A percentile compares a stretch with the other conserved stretches of the same genome.
These are phyloP conservation scores for Phytophthora nicotianae DNA, from an alignment of 352 stramenopile species.

Conservation along the genomic window DNA sequence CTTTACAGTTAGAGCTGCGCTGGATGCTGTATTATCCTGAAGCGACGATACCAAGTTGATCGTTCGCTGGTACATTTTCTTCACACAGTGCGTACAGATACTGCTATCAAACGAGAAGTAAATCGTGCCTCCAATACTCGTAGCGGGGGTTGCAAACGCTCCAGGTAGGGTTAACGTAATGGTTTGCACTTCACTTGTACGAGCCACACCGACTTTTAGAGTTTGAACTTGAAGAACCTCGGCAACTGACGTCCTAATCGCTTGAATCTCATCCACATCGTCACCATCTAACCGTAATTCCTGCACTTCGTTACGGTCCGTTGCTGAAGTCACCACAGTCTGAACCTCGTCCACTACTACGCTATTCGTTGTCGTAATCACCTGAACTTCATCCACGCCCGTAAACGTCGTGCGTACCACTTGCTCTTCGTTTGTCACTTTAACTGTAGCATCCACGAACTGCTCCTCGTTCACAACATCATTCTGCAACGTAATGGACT, in stretches of 20 bases:
- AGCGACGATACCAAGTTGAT: slow-evolving; percentile 37
- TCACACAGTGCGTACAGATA: slow-evolving; percentile 77
- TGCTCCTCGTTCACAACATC: slow-evolving; percentile 94
- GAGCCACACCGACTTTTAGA: slow-evolving; percentile 76
- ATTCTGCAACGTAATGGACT: slow-evolving; percentile 82
- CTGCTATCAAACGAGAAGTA: slow-evolving; percentile 69
- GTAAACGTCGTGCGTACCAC: slow-evolving; percentile 90
- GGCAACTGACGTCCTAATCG: slow-evolving; percentile 76
- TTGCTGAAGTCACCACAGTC: slow-evolving; percentile 90
- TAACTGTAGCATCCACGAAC: slow-evolving; percentile 90
- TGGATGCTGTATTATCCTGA: slow-evolving; percentile 3
- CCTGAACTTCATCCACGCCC: slow-evolving; percentile 88
- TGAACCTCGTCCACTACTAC: slow-evolving; percentile 92
- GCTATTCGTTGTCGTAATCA: slow-evolving; percentile 76
- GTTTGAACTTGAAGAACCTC: slow-evolving; percentile 90
- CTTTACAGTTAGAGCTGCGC: slow-evolving; percentile 29
- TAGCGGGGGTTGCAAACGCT: slow-evolving; percentile 12
- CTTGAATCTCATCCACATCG: slow-evolving; percentile 93
- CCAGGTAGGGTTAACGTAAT: slow-evolving; percentile 78
- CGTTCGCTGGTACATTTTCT: slow-evolving; percentile 54
- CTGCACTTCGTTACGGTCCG: slow-evolving; percentile 93
- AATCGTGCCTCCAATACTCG: slow-evolving; percentile 52
- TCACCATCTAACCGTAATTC: slow-evolving; percentile 77
- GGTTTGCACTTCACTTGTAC: slow-evolving; percentile 85
- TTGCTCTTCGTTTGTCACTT: slow-evolving; percentile 97